These are phyloP conservation scores for Neurospora sp. DNA, from an alignment of 2,329 filamentous ascomycete genomes.

Conservation along the genomic window DNA sequence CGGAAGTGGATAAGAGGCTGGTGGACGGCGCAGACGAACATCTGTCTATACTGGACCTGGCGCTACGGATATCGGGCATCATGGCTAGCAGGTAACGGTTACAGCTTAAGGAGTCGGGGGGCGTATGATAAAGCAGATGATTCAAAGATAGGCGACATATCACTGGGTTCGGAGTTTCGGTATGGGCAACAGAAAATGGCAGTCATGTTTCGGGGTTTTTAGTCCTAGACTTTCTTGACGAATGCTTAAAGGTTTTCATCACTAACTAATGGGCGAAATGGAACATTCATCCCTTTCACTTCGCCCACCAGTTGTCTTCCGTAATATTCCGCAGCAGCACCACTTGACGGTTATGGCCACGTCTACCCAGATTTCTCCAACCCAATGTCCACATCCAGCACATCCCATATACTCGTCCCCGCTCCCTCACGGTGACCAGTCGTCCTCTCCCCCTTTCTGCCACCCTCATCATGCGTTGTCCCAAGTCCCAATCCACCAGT, in stretches of 20 bases:
- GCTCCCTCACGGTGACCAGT: background rate
- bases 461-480: background rate
- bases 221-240: background rate
- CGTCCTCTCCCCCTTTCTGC: background rate
- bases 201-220: background rate
- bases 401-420: conserved; percentile 36
- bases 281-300: background rate
- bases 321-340: background rate
- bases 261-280: background rate
- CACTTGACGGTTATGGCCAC: background rate
- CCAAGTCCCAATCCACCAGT: background rate
- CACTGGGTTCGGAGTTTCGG: background rate
- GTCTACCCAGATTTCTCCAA: conserved; percentile 18
- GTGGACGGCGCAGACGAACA: conserved; percentile 96
- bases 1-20: conserved; percentile 85
- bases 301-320: background rate
- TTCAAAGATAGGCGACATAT: background rate
- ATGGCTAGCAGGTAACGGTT: conserved; percentile 36
- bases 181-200: background rate
- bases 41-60: conserved; percentile 76
- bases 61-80: conserved; percentile 69
- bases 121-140: background rate
- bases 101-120: background rate
- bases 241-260: background rate
- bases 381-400: conserved; percentile 43